These are phyloP conservation scores for Hypericum androsaemum DNA, from an alignment of 345 rosid genomes.

Conservation along the genomic window DNA sequence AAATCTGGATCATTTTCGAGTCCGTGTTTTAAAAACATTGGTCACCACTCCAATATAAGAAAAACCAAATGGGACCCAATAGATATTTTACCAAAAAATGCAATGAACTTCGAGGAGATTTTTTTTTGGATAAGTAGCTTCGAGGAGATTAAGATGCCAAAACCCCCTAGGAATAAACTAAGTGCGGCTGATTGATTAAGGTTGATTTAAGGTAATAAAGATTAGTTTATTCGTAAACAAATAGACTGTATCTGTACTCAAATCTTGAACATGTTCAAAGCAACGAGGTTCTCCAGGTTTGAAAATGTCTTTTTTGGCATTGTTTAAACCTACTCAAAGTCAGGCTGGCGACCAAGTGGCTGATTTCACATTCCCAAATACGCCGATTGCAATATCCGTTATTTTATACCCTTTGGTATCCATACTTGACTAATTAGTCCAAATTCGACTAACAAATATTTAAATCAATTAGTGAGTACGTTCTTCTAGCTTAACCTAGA, in stretches of 20 bases:
- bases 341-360: constrained; percentile 12
- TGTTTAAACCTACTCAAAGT: constrained; percentile 6
- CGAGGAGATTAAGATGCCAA: constrained; percentile 33
- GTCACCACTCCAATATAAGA: no score
- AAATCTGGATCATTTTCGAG: no score
- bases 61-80: background rate
- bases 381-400: no score
- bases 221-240: constrained; percentile 12
- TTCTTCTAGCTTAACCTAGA: no score
- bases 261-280: constrained; percentile 12
- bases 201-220: constrained; percentile 18
- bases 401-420: no score
- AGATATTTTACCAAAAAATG: constrained; percentile 4
- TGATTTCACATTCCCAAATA: constrained; percentile 16
- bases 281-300: constrained; percentile 9
- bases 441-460: no score
- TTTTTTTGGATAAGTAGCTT: no score
- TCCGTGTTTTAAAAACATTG: no score
- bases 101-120: constrained; percentile 24
- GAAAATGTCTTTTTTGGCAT: constrained; percentile 5
- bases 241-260: constrained; percentile 8
- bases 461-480: no score
- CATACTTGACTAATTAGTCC: no score
- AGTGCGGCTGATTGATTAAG: constrained; percentile 5
- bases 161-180: constrained; percentile 5